Evolutionary conservation across 345 rosid species (phyloP).

Genomic region (Citrus glauca): DNA sequence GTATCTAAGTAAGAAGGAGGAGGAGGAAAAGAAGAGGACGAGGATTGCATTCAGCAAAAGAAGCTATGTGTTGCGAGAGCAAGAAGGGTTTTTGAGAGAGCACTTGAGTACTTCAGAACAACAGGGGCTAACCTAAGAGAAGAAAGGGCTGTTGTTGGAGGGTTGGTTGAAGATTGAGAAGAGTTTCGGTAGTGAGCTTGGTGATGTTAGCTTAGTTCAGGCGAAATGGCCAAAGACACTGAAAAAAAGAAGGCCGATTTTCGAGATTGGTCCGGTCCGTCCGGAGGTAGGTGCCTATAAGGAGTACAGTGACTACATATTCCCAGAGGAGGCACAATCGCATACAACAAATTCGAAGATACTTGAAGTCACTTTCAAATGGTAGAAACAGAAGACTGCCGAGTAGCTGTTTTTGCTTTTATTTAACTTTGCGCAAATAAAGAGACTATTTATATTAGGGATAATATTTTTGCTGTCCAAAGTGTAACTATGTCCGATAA

Average conservation of each 20-base stretch:
- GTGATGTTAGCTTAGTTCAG: conserved; percentile 60
- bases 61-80: conserved; percentile 46
- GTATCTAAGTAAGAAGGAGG: conserved; percentile 25
- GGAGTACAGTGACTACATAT: conserved; percentile 64
- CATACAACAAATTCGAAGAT: neutral
- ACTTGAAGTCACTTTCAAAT: neutral
- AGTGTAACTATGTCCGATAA: neutral
- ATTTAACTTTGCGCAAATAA: no score
- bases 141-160: conserved; percentile 76
- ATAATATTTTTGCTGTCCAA: neutral
- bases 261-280: conserved; percentile 58
- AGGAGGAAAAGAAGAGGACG: conserved; percentile 1
- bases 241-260: conserved; percentile 58
- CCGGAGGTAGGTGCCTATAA: conserved; percentile 60
- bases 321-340: conserved; percentile 71
- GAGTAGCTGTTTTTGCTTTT: no score
- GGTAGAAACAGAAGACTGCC: neutral
- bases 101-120: conserved; percentile 59
- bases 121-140: conserved; percentile 77
- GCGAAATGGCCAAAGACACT: conserved; percentile 77
- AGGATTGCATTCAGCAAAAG: conserved; percentile 23
- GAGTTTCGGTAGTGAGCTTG: conserved; percentile 49
- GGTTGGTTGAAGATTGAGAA: conserved; percentile 80
- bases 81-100: conserved; percentile 75
- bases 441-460: no score